Conservation (phyloP, 2,329 filamentous ascomycete species). For the Calonectria hongkongensis region DNA sequence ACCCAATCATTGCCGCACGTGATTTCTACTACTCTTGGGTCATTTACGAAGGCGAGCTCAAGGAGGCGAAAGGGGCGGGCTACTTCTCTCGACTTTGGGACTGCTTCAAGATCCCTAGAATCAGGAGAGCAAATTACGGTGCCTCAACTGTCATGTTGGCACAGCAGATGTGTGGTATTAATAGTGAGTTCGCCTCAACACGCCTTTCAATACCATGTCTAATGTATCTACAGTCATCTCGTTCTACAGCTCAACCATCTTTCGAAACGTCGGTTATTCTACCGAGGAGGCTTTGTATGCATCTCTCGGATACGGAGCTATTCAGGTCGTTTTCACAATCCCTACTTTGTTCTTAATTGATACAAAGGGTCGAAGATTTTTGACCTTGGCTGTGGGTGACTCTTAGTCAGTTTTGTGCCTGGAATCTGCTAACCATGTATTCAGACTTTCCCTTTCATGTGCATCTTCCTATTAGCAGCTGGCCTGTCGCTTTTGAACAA, state of each 20-base stretch:
- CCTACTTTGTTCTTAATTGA: constrained; percentile 54
- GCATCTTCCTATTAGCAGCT: constrained; percentile 57
- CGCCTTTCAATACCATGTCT: neutral
- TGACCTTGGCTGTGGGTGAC: constrained; percentile 48
- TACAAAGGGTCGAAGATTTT: constrained; percentile 51
- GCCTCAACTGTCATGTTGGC: constrained; percentile 87
- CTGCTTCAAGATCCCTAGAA: constrained; percentile 79
- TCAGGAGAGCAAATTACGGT: constrained; percentile 83
- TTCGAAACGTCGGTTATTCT: constrained; percentile 52
- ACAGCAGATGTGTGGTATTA: constrained; percentile 69
- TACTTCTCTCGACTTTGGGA: constrained; percentile 66
- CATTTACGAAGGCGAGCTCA: constrained; percentile 58
- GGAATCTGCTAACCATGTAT: neutral
- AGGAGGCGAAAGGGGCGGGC: constrained; percentile 52
- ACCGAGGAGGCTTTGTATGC: constrained; percentile 55
- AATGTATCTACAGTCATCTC: constrained; percentile 51
- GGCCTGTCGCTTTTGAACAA: constrained; percentile 57
- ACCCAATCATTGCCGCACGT: constrained; percentile 72
- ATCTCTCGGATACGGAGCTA: constrained; percentile 57
- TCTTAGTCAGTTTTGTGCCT: rapidly evolving
- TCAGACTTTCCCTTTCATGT: constrained; percentile 60
- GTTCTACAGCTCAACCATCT: constrained; percentile 56
- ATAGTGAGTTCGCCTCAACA: constrained; percentile 41
- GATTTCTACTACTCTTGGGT: constrained; percentile 72
- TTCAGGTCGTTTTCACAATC: constrained; percentile 58